These are phyloP conservation scores for Aeschynomene evenia DNA, from an alignment of 306 rosid genomes.

Conservation along the genomic window DNA sequence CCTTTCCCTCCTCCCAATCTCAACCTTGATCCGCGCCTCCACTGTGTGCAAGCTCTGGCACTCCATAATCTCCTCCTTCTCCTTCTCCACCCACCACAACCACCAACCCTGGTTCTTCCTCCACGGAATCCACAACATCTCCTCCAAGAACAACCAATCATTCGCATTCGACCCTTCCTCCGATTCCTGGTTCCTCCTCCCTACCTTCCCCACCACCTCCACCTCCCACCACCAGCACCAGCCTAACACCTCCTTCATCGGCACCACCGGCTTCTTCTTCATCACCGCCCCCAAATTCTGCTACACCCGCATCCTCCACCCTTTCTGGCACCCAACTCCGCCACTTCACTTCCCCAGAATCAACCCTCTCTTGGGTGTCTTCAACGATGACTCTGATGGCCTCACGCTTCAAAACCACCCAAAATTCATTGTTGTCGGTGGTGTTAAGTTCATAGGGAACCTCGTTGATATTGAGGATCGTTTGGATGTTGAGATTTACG, in stretches of 20 bases:
- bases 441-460: conserved; percentile 74
- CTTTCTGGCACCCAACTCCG: conserved; percentile 46
- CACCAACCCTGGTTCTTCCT: conserved; percentile 76
- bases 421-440: conserved; percentile 67
- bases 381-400: not conserved
- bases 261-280: conserved; percentile 61
- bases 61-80: conserved; percentile 49
- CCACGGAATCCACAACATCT: conserved; percentile 74
- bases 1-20: conserved; percentile 65
- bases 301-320: conserved; percentile 50
- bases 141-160: conserved; percentile 72
- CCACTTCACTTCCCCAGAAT: conserved; percentile 67
- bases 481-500: conserved; percentile 65
- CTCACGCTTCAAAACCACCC: not conserved
- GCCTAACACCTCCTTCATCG: conserved; percentile 57
- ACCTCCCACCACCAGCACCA: conserved; percentile 14
- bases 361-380: conserved; percentile 79
- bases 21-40: conserved; percentile 52
- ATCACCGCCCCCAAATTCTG: conserved; percentile 60
- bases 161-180: conserved; percentile 81
- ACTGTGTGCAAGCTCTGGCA: conserved; percentile 76
- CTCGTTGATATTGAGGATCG: conserved; percentile 81
- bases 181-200: conserved; percentile 63
- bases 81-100: conserved; percentile 37
- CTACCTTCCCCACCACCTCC: conserved; percentile 34